These are phyloP conservation scores for Mycena epipterygia DNA, from an alignment of 768 basidiomycete species.

Conservation along the genomic window DNA sequence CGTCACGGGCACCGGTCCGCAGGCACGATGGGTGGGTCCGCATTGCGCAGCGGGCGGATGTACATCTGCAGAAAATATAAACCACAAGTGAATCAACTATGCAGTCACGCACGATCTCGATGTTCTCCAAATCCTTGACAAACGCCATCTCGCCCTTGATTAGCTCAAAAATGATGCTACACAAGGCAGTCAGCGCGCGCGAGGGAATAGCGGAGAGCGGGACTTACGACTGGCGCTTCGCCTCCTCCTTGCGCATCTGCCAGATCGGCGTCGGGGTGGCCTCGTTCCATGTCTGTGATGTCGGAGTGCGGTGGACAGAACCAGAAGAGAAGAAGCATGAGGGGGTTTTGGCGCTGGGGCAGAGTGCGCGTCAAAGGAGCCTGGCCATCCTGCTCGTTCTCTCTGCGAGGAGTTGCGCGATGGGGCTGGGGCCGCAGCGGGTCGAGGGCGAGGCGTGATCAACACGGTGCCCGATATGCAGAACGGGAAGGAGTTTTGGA, in stretches of 20 bases:
- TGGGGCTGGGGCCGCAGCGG: conserved; percentile 44
- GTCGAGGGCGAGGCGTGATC: conserved; percentile 60
- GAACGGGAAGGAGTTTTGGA: conserved; percentile 75
- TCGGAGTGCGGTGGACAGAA: no score
- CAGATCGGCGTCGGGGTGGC: conserved; percentile 76
- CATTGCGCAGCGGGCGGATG: conserved; percentile 77
- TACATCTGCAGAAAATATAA: conserved; percentile 73
- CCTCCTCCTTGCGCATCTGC: conserved; percentile 79
- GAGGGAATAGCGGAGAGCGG: conserved; percentile 34
- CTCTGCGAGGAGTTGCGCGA: conserved; percentile 35
- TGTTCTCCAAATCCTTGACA: conserved; percentile 91
- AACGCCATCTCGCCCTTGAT: conserved; percentile 98
- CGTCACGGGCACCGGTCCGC: conserved; percentile 80
- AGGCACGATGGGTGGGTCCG: conserved; percentile 84
- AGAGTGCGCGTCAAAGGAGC: no score
- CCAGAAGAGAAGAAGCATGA: no score
- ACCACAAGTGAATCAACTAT: not conserved
- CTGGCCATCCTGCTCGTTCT: conserved; percentile 40
- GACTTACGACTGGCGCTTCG: conserved; percentile 87
- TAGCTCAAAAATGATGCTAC: conserved; percentile 93
- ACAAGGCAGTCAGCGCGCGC: conserved; percentile 3
- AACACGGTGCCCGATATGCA: conserved; percentile 76
- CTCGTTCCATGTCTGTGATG: no score
- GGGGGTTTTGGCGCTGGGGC: no score
- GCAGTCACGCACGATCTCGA: conserved; percentile 72